Conservation (phyloP, 139 green algal genomes). For the Pedinophyceae sp. region DNA sequence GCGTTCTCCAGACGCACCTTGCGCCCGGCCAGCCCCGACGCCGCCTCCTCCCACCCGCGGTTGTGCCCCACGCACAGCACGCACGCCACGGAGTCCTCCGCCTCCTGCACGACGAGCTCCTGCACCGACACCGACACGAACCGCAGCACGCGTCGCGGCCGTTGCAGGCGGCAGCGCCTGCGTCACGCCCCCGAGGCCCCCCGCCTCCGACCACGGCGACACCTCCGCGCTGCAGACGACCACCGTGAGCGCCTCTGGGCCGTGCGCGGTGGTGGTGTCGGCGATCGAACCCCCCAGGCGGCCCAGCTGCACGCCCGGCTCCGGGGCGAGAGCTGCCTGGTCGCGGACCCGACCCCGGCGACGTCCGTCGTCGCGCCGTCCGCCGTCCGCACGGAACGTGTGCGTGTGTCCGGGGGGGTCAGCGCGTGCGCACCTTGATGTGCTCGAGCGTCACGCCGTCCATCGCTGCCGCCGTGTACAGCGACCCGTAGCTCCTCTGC, state of each 20-base stretch:
- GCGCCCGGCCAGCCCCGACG: neutral
- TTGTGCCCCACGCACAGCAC: constrained; percentile 6
- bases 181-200: neutral
- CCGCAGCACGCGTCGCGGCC: too few relatives aligned
- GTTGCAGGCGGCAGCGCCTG: too few relatives aligned
- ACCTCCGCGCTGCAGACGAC: neutral
- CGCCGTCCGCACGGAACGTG: neutral
- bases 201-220: neutral
- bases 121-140: too few relatives aligned
- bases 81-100: neutral
- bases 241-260: neutral
- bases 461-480: neutral
- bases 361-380: too few relatives aligned
- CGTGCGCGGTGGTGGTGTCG: too few relatives aligned
- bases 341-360: too few relatives aligned
- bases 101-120: neutral
- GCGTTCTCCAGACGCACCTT: neutral
- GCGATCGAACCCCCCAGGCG: too few relatives aligned
- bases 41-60: constrained; percentile 5
- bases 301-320: too few relatives aligned
- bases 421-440: neutral
- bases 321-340: too few relatives aligned
- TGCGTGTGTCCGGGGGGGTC: neutral
- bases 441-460: neutral
- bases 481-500: neutral